phyloP scores from a whole-genome alignment of 2,329 filamentous ascomycete genomes.

The Phoma herbarum region DNA sequence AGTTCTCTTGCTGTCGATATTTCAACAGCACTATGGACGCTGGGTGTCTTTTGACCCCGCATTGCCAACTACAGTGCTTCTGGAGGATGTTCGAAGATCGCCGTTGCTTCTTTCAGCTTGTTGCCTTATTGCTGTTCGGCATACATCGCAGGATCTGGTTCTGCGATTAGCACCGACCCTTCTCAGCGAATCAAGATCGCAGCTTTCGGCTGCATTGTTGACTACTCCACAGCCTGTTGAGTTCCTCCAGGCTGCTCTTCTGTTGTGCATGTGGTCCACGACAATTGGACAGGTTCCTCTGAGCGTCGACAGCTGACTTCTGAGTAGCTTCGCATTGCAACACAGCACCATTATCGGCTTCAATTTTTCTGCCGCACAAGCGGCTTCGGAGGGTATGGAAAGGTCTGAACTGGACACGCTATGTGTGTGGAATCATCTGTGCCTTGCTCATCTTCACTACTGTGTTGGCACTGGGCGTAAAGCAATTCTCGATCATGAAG shows the following conservation, averaged over 20 bases:
- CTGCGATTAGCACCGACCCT: not conserved
- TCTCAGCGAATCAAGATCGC: not conserved
- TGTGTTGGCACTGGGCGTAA: constrained; percentile 55
- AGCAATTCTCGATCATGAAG: constrained; percentile 45
- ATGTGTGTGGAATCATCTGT: constrained; percentile 57
- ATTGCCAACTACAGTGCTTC: not conserved
- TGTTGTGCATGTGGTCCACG: constrained; percentile 58
- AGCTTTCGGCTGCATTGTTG: not conserved
- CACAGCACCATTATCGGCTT: constrained; percentile 36
- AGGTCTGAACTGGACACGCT: constrained; percentile 20
- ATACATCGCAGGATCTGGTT: constrained; percentile 2
- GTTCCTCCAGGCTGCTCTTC: constrained; percentile 56
- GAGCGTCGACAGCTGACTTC: constrained; percentile 57
- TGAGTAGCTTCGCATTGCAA: constrained; percentile 56
- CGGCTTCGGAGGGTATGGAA: not conserved
- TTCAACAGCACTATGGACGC: constrained; percentile 5
- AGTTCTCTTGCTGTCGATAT: not conserved
- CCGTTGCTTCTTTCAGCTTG: constrained; percentile 3
- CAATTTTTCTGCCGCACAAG: not conserved
- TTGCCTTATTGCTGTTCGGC: constrained; percentile 3
- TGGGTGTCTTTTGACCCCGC: constrained; percentile 1
- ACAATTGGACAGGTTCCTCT: constrained; percentile 56
- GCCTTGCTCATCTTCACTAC: constrained; percentile 57
- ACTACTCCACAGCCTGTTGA: constrained; percentile 52
- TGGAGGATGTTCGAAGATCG: not conserved